These are phyloP conservation scores for Colletotrichum sp. DNA, from an alignment of 2,329 filamentous ascomycete species.

Conservation along the genomic window DNA sequence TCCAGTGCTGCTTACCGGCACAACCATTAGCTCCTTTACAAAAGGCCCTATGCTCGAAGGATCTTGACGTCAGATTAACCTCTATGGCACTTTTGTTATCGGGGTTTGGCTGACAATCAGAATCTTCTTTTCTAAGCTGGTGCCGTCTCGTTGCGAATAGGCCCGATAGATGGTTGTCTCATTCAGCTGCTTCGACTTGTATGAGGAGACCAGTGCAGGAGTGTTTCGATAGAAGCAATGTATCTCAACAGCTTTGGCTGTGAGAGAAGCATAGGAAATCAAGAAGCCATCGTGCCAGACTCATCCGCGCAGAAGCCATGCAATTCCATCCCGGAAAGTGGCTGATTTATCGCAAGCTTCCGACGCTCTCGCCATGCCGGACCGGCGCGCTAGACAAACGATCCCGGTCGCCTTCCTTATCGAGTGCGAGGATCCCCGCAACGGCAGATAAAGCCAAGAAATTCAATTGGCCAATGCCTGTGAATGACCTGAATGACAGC, in stretches of 20 bases:
- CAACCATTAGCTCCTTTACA: neutral
- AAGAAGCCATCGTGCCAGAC: neutral
- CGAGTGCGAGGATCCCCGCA: neutral
- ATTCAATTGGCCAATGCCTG: conserved; percentile 3
- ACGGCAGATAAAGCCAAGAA: conserved; percentile 5
- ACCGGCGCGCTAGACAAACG: neutral
- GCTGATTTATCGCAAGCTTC: neutral
- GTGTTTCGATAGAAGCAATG: neutral
- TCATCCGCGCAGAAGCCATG: neutral
- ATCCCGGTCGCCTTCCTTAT: conserved; percentile 3
- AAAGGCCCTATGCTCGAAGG: neutral
- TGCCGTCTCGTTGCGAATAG: neutral
- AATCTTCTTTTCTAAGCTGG: too few species aligned
- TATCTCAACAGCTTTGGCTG: too few species aligned
- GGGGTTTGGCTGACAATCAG: neutral
- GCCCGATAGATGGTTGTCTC: neutral
- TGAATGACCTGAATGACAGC: neutral
- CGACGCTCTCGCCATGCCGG: neutral
- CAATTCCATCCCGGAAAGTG: neutral
- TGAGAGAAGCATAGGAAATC: too few species aligned
- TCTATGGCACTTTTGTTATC: neutral
- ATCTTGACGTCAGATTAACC: neutral
- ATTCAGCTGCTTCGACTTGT: neutral
- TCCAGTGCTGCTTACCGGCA: neutral
- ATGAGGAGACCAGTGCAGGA: neutral